These are phyloP conservation scores for Malus hybrid DNA, from an alignment of 331 rosid genomes.

Conservation along the genomic window DNA sequence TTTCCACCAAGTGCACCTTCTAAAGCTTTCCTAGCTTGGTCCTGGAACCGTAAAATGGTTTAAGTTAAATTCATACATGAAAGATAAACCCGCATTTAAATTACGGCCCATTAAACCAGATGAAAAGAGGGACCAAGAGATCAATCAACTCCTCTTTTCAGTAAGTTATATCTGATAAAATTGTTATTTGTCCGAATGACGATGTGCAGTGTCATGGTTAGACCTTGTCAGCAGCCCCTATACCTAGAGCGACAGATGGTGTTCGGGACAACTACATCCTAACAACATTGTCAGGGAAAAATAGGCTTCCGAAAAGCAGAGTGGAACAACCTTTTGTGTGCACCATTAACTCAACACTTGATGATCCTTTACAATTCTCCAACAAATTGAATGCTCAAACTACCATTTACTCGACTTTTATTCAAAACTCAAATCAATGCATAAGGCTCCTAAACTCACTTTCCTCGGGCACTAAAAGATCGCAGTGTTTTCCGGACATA, in stretches of 20 bases:
- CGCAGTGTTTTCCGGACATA: not conserved
- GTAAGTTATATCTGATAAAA: too few species aligned
- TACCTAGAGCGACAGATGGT: too few species aligned
- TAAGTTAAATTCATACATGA: not conserved
- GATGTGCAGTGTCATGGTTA: too few species aligned
- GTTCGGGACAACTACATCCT: too few species aligned
- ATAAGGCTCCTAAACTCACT: not conserved
- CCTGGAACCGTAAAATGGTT: constrained; percentile 36
- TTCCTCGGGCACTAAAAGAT: not conserved
- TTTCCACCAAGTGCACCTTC: constrained; percentile 94
- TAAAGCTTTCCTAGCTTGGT: constrained; percentile 86
- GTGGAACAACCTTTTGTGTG: not conserved
- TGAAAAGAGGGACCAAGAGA: too few species aligned
- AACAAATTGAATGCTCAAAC: not conserved
- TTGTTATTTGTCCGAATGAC: too few species aligned
- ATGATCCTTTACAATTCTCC: not conserved
- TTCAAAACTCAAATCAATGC: not conserved
- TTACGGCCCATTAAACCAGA: too few species aligned
- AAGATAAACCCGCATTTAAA: not conserved
- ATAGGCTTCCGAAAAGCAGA: not conserved
- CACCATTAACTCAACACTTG: not conserved
- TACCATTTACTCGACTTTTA: not conserved
- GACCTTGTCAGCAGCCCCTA: too few species aligned
- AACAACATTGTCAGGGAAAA: not conserved
- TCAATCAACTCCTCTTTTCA: too few species aligned